Evolutionary conservation across 2,329 filamentous ascomycete species (phyloP).

Genomic region (Ascochyta viciae-villosae): DNA sequence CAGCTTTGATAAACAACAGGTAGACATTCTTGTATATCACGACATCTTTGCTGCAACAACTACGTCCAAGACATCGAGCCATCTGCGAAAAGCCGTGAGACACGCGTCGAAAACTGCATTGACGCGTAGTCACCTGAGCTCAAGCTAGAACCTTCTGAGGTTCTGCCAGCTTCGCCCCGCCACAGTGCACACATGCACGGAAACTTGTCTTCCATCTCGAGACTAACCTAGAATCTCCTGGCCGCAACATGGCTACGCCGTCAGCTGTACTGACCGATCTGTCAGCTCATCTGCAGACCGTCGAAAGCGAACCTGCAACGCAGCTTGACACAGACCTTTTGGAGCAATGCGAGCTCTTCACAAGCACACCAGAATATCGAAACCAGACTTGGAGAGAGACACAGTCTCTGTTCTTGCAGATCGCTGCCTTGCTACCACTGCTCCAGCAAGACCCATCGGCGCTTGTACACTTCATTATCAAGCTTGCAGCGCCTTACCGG

Average conservation of each 20-base stretch:
- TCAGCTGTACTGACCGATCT: slow-evolving; percentile 39
- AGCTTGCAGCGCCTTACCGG: slow-evolving; percentile 54
- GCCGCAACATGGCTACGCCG: slow-evolving; percentile 23
- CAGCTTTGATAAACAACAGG: neutral
- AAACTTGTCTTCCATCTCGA: neutral
- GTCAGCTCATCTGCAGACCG: slow-evolving; percentile 54
- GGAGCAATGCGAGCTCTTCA: slow-evolving; percentile 58
- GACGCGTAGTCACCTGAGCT: slow-evolving; percentile 42
- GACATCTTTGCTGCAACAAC: neutral
- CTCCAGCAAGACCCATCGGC: slow-evolving; percentile 66
- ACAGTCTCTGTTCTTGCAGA: slow-evolving; percentile 50
- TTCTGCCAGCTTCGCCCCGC: slow-evolving; percentile 16
- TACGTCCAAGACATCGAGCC: neutral
- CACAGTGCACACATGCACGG: slow-evolving; percentile 12
- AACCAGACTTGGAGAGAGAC: slow-evolving; percentile 37
- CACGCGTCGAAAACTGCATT: neutral
- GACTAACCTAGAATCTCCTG: neutral
- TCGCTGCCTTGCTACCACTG: slow-evolving; percentile 59
- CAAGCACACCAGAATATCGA: slow-evolving; percentile 42
- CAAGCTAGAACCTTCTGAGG: slow-evolving; percentile 34
- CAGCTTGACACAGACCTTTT: slow-evolving; percentile 57
- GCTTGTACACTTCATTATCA: slow-evolving; percentile 60
- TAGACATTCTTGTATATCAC: neutral
- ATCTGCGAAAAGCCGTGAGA: neutral
- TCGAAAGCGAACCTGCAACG: slow-evolving; percentile 54